phyloP scores from a whole-genome alignment of 345 rosid species.

The Heritiera fomes region DNA sequence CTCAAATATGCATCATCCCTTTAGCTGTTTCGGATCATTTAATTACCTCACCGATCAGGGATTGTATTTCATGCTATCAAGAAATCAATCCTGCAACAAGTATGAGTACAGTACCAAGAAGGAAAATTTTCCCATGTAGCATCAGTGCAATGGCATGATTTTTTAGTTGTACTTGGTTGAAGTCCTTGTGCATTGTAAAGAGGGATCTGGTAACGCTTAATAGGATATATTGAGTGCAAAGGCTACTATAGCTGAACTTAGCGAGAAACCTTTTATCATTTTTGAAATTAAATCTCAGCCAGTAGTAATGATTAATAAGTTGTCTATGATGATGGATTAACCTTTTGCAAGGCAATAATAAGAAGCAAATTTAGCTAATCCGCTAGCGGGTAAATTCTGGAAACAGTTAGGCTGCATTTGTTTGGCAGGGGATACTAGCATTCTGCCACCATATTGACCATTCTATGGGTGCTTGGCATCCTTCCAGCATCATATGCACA shows the following conservation, averaged over 20 bases:
- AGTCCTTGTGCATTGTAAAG: not conserved
- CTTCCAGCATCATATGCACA: not conserved
- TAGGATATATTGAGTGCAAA: not conserved
- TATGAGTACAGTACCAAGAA: not conserved
- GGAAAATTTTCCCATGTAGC: not conserved
- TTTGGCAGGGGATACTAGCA: not conserved
- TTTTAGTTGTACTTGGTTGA: not conserved
- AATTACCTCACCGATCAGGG: not conserved
- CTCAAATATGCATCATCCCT: too few species aligned
- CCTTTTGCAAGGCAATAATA: not conserved
- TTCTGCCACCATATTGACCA: not conserved
- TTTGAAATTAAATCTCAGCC: not conserved
- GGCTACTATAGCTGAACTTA: not conserved
- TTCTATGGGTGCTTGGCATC: not conserved
- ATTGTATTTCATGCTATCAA: not conserved
- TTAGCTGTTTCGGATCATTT: not conserved
- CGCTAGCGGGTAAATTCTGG: not conserved
- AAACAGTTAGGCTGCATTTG: not conserved
- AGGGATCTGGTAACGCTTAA: not conserved
- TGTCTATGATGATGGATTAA: not conserved
- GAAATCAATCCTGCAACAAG: not conserved
- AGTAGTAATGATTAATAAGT: not conserved
- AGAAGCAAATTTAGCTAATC: not conserved
- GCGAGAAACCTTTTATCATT: not conserved
- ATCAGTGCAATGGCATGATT: constrained; percentile 1